Evolutionary conservation across 2,329 filamentous ascomycete species (phyloP).

Genomic region (Paramyrothecium sp.): DNA sequence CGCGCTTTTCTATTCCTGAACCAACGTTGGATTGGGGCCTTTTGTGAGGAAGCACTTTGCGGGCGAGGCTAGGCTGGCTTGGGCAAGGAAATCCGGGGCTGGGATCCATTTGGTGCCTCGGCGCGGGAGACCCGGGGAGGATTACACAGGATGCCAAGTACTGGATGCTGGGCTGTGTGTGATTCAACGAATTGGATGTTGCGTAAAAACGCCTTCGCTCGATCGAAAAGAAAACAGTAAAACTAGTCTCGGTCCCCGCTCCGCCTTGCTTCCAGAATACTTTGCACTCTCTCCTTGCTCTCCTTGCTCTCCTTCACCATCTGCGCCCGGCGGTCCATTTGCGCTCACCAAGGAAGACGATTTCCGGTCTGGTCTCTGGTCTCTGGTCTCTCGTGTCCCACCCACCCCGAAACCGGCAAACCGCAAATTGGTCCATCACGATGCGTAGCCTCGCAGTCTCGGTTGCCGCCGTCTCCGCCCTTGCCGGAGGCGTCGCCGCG

Average conservation of each 20-base stretch:
- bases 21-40: too few relatives aligned
- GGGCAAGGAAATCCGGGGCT: background rate
- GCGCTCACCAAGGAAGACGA: too few relatives aligned
- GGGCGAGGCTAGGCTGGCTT: background rate
- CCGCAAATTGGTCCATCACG: background rate
- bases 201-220: too few relatives aligned
- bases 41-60: too few relatives aligned
- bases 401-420: background rate
- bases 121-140: background rate
- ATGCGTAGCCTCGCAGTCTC: background rate
- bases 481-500: conserved; percentile 19
- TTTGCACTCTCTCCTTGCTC: background rate
- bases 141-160: background rate
- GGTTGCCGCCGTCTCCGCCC: conserved; percentile 15
- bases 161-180: too few relatives aligned
- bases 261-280: background rate
- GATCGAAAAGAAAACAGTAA: background rate
- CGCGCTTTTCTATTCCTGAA: too few relatives aligned
- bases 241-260: background rate
- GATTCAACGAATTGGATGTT: too few relatives aligned
- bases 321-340: background rate
- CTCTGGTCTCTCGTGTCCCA: too few relatives aligned
- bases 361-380: too few relatives aligned
- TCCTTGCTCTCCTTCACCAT: background rate
- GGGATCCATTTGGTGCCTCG: background rate